phyloP scores from a whole-genome alignment of 1,139 yeast genomes.

The Diutina rugosa region DNA sequence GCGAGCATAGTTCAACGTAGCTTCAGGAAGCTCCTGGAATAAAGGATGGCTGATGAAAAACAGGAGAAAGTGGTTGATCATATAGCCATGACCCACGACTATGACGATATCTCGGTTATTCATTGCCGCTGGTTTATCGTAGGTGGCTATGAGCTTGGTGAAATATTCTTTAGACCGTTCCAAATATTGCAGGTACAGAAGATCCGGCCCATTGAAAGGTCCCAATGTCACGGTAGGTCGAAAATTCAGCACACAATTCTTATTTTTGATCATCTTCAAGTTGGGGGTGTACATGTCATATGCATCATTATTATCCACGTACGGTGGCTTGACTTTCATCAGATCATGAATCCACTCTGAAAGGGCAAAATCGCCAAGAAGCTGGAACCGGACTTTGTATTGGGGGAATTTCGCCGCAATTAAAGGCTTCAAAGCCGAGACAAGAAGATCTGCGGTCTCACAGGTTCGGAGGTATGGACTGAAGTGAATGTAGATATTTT shows the following conservation, averaged over 20 bases:
- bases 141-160: slow-evolving; percentile 30
- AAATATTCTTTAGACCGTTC: slow-evolving; percentile 28
- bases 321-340: slow-evolving; percentile 33
- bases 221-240: slow-evolving; percentile 35
- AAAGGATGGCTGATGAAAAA: slow-evolving; percentile 34
- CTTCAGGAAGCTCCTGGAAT: slow-evolving; percentile 34
- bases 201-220: slow-evolving; percentile 32
- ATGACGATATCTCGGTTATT: slow-evolving; percentile 25
- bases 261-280: slow-evolving; percentile 22
- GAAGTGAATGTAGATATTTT: slow-evolving; percentile 29
- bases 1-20: slow-evolving; percentile 22
- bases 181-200: slow-evolving; percentile 30
- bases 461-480: slow-evolving; percentile 34
- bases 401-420: slow-evolving; percentile 16
- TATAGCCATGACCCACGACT: slow-evolving; percentile 32
- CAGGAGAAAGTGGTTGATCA: slow-evolving; percentile 25
- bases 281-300: slow-evolving; percentile 37
- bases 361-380: slow-evolving; percentile 33
- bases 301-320: slow-evolving; percentile 31
- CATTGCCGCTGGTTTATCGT: slow-evolving; percentile 25
- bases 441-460: slow-evolving; percentile 30
- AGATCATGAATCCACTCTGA: slow-evolving; percentile 37
- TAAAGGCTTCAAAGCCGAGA: slow-evolving; percentile 16
- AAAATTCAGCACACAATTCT: slow-evolving; percentile 25
- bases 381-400: slow-evolving; percentile 24